Evolutionary conservation across 345 rosid species (phyloP).

Genomic region (Salix brachista): DNA sequence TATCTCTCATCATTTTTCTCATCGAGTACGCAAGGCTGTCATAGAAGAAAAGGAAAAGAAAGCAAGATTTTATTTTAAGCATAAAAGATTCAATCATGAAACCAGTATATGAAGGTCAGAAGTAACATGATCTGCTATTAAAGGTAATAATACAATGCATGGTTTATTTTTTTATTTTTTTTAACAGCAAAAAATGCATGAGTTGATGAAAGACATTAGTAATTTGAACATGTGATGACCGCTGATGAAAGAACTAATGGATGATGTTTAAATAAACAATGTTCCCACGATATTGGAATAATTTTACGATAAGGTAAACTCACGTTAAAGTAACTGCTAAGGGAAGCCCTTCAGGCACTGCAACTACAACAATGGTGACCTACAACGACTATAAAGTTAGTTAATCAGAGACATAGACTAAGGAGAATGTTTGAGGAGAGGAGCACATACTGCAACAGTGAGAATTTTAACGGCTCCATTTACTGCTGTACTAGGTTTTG

Average conservation of each 20-base stretch:
- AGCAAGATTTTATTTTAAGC: background rate
- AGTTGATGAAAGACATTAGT: background rate
- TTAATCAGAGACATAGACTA: background rate
- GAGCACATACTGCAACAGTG: conserved; percentile 81
- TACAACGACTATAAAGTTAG: conserved; percentile 20
- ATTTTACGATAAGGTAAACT: conserved; percentile 22
- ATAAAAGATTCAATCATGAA: background rate
- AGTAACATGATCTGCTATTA: background rate
- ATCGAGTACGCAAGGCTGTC: conserved; percentile 94
- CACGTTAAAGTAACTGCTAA: conserved; percentile 99
- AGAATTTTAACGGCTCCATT: conserved; percentile 80
- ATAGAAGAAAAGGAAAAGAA: conserved; percentile 4
- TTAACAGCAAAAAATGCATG: background rate
- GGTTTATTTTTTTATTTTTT: background rate
- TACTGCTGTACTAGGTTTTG: conserved; percentile 49
- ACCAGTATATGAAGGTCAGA: background rate
- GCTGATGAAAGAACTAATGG: background rate
- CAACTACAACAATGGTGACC: conserved; percentile 99
- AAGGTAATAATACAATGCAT: background rate
- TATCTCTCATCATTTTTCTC: conserved; percentile 99
- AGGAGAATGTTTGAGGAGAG: background rate
- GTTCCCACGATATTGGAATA: background rate
- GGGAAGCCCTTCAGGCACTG: conserved; percentile 99
- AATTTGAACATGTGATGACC: background rate
- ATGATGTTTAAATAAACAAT: background rate